Base-by-base conservation (phyloP, 2,329 filamentous ascomycete species). In the Alternaria sp. region DNA sequence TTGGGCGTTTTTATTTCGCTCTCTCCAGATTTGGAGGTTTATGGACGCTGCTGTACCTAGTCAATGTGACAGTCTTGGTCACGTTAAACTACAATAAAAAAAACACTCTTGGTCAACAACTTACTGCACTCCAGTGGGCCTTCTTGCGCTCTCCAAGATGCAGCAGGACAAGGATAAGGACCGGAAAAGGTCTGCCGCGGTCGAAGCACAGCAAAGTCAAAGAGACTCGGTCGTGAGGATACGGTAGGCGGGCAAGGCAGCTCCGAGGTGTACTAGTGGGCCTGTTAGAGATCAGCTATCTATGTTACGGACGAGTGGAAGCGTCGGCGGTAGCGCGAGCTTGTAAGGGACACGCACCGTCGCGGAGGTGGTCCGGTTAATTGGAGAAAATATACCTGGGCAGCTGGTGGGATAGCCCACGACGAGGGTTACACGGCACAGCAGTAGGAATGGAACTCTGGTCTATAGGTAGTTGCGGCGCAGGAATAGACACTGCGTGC, bases 261-360 rank as follows among this genome's bases (percentile, higher is more conserved):
- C 36, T 62, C 62, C 72, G 72, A 75, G 72, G 73, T 65, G 68
- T 46, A 61, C 61, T 59, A 67, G 68, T 67, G 64, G 68, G 61
- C 67, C 63, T 70, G 71, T 36, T 60, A 65, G 60, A 53, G 60
- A 64, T 55, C 55, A 69, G 67, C 62, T 68, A 57, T 70, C 67
- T 70, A 67, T 66, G 67, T 66, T 67, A 66, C 75, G 75, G 75
- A 75, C 74, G 72, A 75, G 72, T 72, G 75, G 75, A 77, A 77
- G 73, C 61, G 56, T 54, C 61, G 60, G 63, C 63, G 60, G 65
- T 62, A 68, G 62, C 64, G 67, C 59, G 65, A 68, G 67, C 51
- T 69, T 72, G 61, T 62, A 65, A 64, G 64, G 51, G 54, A 49
- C 61, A 61, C 58, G 60, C 62, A 64, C 49, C 63, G 66, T 60